Percentiles rank a stretch among this genome's conserved stretches.
These are phyloP conservation scores for Niveomyces coronatus DNA, from an alignment of 2,329 filamentous ascomycete species.

Conservation along the genomic window DNA sequence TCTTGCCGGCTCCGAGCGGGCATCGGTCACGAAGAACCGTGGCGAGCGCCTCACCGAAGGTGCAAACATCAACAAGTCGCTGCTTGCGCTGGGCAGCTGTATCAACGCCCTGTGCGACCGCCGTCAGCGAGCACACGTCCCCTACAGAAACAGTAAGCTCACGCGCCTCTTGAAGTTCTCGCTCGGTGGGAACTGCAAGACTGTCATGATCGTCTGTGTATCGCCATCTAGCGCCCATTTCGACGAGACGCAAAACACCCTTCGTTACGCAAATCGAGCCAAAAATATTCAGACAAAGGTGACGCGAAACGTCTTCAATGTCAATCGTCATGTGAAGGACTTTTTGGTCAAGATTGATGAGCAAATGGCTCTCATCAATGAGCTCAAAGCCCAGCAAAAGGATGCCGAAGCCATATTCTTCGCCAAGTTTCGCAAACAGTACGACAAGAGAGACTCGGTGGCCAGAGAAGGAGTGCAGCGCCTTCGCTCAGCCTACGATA, in stretches of 20 bases:
- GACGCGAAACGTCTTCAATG: constrained; percentile 97
- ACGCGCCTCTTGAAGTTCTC: constrained; percentile 95
- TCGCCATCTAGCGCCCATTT: constrained; percentile 95
- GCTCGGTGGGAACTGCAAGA: constrained; percentile 94
- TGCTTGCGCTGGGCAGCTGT: constrained; percentile 88
- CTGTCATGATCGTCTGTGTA: constrained; percentile 98
- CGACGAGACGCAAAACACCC: constrained; percentile 95
- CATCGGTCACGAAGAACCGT: constrained; percentile 92
- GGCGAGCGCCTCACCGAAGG: constrained; percentile 86
- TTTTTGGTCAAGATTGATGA: constrained; percentile 99
- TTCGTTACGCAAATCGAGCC: constrained; percentile 92
- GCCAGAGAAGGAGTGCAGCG: constrained; percentile 70
- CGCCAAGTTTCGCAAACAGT: constrained; percentile 82
- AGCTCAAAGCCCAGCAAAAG: constrained; percentile 86
- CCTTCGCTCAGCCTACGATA: constrained; percentile 74
- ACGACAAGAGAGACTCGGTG: constrained; percentile 69
- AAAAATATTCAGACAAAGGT: constrained; percentile 99
- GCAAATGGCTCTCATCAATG: constrained; percentile 93
- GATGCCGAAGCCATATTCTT: constrained; percentile 76
- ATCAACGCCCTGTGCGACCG: constrained; percentile 97
- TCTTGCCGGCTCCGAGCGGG: constrained; percentile 87
- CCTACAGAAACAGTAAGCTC: constrained; percentile 95
- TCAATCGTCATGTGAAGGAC: constrained; percentile 97
- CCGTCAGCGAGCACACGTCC: constrained; percentile 84
- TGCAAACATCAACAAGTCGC: constrained; percentile 98